Evolutionary conservation across 78 protist species (phyloP).

Genomic region (Acrasis kona): DNA sequence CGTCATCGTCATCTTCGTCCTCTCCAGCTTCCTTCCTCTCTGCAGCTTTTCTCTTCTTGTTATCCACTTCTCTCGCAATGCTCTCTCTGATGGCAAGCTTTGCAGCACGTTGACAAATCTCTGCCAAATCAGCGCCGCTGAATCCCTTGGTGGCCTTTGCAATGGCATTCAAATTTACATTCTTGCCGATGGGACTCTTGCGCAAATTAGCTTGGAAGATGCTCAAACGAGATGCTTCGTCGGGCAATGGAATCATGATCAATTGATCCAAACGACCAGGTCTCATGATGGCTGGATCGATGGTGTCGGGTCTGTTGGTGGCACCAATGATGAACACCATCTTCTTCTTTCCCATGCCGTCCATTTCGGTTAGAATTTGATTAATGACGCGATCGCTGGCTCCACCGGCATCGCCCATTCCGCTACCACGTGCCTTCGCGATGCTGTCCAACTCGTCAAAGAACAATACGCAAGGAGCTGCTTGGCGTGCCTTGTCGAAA

Average conservation of each 20-base stretch:
- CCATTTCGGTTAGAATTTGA: conserved; percentile 99
- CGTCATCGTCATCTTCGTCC: background rate
- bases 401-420: conserved; percentile 94
- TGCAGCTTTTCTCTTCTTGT: conserved; percentile 23
- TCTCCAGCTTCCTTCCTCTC: conserved; percentile 8
- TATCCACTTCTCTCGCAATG: conserved; percentile 69
- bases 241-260: conserved; percentile 99
- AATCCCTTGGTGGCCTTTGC: conserved; percentile 90
- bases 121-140: conserved; percentile 99
- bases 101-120: conserved; percentile 94
- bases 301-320: conserved; percentile 99
- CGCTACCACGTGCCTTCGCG: conserved; percentile 93
- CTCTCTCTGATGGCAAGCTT: conserved; percentile 96
- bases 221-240: conserved; percentile 72
- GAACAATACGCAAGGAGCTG: conserved; percentile 99
- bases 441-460: conserved; percentile 99
- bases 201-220: conserved; percentile 90
- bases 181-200: conserved; percentile 87
- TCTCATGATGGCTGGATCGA: conserved; percentile 99
- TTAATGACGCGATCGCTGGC: conserved; percentile 99
- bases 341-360: conserved; percentile 98
- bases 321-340: conserved; percentile 99
- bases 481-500: conserved; percentile 99
- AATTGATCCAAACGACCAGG: conserved; percentile 98
- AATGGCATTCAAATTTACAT: conserved; percentile 78